These are phyloP conservation scores for Cucurbita argyrosperma DNA, from an alignment of 306 rosid genomes.

Conservation along the genomic window DNA sequence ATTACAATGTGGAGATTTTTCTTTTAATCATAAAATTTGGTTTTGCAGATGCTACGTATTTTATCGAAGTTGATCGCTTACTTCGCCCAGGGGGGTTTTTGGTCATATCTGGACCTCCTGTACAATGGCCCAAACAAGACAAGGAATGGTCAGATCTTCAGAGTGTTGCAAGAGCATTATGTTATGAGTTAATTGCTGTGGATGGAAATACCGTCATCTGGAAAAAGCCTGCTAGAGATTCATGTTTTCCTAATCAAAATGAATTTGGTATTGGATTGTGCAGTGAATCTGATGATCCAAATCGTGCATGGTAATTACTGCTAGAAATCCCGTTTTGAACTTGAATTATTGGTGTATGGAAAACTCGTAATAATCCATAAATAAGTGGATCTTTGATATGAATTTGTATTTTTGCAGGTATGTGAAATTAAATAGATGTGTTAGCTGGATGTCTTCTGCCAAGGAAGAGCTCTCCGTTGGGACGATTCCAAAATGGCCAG, in stretches of 20 bases:
- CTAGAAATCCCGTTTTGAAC: background rate
- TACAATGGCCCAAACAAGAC: constrained; percentile 92
- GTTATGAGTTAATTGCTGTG: constrained; percentile 80
- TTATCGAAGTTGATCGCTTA: constrained; percentile 85
- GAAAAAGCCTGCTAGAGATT: constrained; percentile 68
- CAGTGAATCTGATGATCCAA: constrained; percentile 64
- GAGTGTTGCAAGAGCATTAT: constrained; percentile 79
- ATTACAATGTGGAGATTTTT: background rate
- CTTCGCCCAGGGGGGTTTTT: constrained; percentile 94
- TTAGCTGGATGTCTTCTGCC: constrained; percentile 41
- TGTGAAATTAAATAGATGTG: constrained; percentile 65
- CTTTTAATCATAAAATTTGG: constrained; percentile 5
- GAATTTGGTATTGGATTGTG: constrained; percentile 76
- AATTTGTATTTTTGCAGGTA: constrained; percentile 42
- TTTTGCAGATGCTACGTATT: constrained; percentile 80
- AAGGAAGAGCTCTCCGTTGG: constrained; percentile 70
- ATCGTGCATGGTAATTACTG: constrained; percentile 57
- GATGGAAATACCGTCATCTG: constrained; percentile 92
- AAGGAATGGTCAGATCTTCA: constrained; percentile 99
- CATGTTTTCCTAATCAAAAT: constrained; percentile 71
- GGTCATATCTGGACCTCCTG: constrained; percentile 96
- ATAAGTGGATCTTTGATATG: background rate
- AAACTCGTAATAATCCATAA: background rate
- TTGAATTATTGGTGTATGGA: background rate
- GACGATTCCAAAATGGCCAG: constrained; percentile 78